Base-by-base conservation (phyloP, 2,329 filamentous ascomycete genomes). In the Colletotrichum horii region DNA sequence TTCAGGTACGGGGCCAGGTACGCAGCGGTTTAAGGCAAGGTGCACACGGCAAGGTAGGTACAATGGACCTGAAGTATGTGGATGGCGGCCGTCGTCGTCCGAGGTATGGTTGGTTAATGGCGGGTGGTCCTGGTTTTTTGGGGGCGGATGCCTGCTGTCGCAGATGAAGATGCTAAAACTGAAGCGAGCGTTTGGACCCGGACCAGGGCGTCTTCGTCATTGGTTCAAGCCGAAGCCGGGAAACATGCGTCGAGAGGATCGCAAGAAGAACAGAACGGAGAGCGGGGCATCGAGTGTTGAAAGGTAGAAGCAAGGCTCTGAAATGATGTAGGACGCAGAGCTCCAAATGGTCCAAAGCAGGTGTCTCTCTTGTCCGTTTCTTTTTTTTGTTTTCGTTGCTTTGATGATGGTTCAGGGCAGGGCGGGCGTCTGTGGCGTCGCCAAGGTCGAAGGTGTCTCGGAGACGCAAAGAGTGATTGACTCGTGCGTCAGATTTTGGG, bases 141-240 rank as follows among this genome's bases (percentile, higher is more conserved):
- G 73, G 73, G 64, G 43, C 34, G 64, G 43, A 75, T 71, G 72
- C 74, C 74, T 73, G 74, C n/a, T 74, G 74, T 76, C 65, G 70
- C 70, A 76, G 74, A 76, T 74, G 70, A 76, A 74, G 74, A 74
- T 74, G 52, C 74, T 76, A 76, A 76, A 76, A 76, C 65, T 76
- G 74, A 76, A 76, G 74, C 74, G 74, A 76, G 70, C 64, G 74
- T 76, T 76, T 76, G 74, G 74, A 74, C 70, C 70, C 70, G 52
- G 70, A 58, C 14, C 22, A 61, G 74, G 74, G 65, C 65, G 70
- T 32, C 58, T 36, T 62, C 70, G 74, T 76, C 74, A 76, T 74
- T 76, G 70, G 70, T 28, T 58, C 22, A n/a, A 68, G 70, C 69
- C 43, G 15, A 58, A 30, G 38, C 16, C 58, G 48, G 58, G 70